phyloP scores from a whole-genome alignment of 257 asterid species.

The Parsonsia alboflavescens region DNA sequence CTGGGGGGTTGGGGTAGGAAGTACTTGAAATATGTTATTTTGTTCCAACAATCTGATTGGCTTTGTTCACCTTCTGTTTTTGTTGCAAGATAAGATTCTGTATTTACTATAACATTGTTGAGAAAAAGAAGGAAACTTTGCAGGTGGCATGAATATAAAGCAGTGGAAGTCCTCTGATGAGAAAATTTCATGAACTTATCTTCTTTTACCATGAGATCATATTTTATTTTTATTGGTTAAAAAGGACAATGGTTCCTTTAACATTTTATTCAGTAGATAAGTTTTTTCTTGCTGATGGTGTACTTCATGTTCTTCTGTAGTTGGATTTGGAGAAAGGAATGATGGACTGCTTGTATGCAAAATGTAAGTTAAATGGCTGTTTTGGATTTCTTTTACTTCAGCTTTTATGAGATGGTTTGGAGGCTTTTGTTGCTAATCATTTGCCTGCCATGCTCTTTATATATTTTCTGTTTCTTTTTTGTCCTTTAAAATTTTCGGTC shows the following conservation, averaged over 20 bases:
- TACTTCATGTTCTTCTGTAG: conserved; percentile 33
- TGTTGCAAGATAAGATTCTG: background rate
- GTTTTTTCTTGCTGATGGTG: conserved; percentile 11
- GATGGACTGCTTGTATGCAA: conserved; percentile 98
- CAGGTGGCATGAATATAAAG: background rate
- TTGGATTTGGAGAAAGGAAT: conserved; percentile 93
- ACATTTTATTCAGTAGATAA: background rate
- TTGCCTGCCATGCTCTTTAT: background rate
- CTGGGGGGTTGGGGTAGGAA: background rate
- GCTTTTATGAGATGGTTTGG: background rate
- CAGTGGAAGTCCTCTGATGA: background rate
- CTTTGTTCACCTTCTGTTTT: background rate
- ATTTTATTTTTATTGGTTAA: no score
- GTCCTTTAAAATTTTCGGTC: background rate
- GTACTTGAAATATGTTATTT: background rate
- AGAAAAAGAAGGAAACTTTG: background rate
- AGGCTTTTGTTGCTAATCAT: background rate
- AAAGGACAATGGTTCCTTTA: background rate
- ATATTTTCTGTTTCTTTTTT: background rate
- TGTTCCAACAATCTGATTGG: background rate
- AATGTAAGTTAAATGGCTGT: conserved; percentile 52
- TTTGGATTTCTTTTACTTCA: conserved; percentile 1
- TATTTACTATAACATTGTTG: background rate
- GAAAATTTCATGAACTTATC: background rate
- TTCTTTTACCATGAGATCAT: no score